phyloP scores from a whole-genome alignment of 257 asterid genomes.

The Lavandula angustifolia region DNA sequence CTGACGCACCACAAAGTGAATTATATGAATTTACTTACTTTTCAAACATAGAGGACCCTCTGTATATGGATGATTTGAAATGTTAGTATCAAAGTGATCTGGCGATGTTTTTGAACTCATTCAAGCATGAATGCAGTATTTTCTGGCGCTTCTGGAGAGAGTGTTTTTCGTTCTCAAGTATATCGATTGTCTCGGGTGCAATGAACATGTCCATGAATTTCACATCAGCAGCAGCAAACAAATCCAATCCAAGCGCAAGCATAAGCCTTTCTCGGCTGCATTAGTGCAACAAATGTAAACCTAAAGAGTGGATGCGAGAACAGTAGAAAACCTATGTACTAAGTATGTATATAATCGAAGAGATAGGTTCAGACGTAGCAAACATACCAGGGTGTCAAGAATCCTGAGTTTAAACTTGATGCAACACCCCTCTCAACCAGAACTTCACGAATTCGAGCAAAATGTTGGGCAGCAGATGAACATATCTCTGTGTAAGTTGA shows the following conservation, averaged over 20 bases:
- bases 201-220: conserved; percentile 93
- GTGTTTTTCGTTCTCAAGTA: conserved; percentile 57
- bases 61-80: not conserved
- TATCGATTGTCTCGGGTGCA: conserved; percentile 79
- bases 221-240: conserved; percentile 80
- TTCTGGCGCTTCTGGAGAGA: conserved; percentile 81
- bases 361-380: not conserved
- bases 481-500: conserved; percentile 89
- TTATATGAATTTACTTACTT: too few relatives aligned
- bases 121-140: conserved; percentile 73
- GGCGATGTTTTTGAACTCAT: conserved; percentile 77
- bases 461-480: conserved; percentile 82
- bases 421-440: conserved; percentile 86
- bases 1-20: too few relatives aligned
- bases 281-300: conserved; percentile 18
- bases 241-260: conserved; percentile 76
- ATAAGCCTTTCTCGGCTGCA: conserved; percentile 70
- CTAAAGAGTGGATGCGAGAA: not conserved
- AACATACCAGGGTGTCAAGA: conserved; percentile 88
- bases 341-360: too few relatives aligned
- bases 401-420: conserved; percentile 84
- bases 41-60: too few relatives aligned
- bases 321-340: too few relatives aligned
- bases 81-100: conserved; percentile 57
- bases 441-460: conserved; percentile 89